phyloP scores from a whole-genome alignment of 2,329 filamentous ascomycete species.

The Helotiales sp. region DNA sequence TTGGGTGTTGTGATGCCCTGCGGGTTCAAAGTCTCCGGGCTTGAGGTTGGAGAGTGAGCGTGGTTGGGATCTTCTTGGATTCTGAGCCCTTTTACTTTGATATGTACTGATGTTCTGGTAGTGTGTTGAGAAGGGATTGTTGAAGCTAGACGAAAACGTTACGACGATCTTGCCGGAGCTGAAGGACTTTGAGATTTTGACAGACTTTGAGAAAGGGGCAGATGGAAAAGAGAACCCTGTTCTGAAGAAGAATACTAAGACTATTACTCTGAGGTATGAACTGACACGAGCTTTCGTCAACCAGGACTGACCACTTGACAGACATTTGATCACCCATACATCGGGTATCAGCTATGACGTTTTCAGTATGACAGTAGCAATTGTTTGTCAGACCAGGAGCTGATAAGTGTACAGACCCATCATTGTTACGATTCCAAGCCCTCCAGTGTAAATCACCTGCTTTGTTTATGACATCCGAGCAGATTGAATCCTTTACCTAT shows the following conservation, averaged over 20 bases:
- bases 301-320: constrained; percentile 4
- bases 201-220: constrained; percentile 24
- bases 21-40: too few relatives aligned
- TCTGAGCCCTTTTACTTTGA: too few relatives aligned
- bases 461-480: not conserved
- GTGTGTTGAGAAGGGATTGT: constrained; percentile 51
- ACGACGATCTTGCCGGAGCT: constrained; percentile 27
- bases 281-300: not conserved
- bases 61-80: too few relatives aligned
- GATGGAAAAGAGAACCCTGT: constrained; percentile 21
- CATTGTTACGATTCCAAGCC: constrained; percentile 15
- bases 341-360: constrained; percentile 29
- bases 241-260: constrained; percentile 22
- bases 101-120: too few relatives aligned
- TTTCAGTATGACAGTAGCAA: constrained; percentile 19
- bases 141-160: constrained; percentile 49
- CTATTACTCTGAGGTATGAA: constrained; percentile 32
- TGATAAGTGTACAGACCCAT: constrained; percentile 8
- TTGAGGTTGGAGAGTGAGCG: too few relatives aligned
- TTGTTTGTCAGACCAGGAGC: not conserved
- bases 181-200: constrained; percentile 30
- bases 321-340: constrained; percentile 30
- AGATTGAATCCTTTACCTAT: constrained; percentile 9
- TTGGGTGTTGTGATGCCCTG: too few relatives aligned
- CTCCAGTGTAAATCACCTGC: not conserved